phyloP scores from a whole-genome alignment of 192 early-diverging fungal genomes.

The Coemansia sp. region DNA sequence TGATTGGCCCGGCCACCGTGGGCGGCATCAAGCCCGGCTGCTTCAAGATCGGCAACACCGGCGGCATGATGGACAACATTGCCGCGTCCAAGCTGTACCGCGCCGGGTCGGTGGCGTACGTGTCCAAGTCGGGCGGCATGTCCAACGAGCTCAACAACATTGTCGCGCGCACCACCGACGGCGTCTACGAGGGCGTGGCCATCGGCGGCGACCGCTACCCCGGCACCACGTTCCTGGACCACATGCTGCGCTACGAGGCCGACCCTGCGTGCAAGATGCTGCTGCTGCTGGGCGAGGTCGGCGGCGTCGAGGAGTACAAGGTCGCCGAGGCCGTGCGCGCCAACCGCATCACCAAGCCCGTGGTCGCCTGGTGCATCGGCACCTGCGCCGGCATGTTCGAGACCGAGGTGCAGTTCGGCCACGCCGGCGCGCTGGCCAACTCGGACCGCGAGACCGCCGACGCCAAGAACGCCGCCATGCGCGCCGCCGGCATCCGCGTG shows the following conservation, averaged over 20 bases:
- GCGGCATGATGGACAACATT: slow-evolving; percentile 99
- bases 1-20: slow-evolving; percentile 97
- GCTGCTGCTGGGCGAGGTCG: slow-evolving; percentile 94
- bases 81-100: slow-evolving; percentile 96
- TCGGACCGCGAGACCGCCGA: slow-evolving; percentile 94
- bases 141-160: slow-evolving; percentile 99
- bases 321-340: slow-evolving; percentile 87
- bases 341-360: slow-evolving; percentile 93
- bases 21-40: slow-evolving; percentile 99
- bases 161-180: slow-evolving; percentile 90
- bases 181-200: slow-evolving; percentile 98
- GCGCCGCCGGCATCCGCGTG: slow-evolving; percentile 82
- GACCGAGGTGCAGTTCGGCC: slow-evolving; percentile 98
- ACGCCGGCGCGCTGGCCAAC: slow-evolving; percentile 95
- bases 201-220: slow-evolving; percentile 99
- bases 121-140: slow-evolving; percentile 99
- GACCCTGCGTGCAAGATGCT: slow-evolving; percentile 94
- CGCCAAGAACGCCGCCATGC: slow-evolving; percentile 89
- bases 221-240: slow-evolving; percentile 97
- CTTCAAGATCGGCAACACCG: slow-evolving; percentile 99
- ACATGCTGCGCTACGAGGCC: slow-evolving; percentile 89
- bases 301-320: slow-evolving; percentile 95
- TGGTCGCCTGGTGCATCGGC: slow-evolving; percentile 99
- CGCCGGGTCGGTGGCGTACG: slow-evolving; percentile 93
- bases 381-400: slow-evolving; percentile 99